These are phyloP conservation scores for Metschnikowia gelsemii DNA, from an alignment of 805 yeast genomes.

Conservation along the genomic window DNA sequence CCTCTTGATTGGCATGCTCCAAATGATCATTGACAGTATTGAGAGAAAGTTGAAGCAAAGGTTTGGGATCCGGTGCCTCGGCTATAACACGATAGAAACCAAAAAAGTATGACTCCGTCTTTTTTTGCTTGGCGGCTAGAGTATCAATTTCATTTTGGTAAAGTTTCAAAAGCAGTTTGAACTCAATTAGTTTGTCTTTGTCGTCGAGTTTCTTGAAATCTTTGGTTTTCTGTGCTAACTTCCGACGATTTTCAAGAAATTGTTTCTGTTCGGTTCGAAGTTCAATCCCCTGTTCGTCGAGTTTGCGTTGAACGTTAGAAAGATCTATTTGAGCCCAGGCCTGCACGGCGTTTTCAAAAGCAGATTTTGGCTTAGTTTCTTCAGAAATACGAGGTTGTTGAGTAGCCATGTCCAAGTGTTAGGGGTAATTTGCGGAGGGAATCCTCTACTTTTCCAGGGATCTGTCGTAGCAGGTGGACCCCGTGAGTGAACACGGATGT, in stretches of 20 bases:
- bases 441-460: background rate
- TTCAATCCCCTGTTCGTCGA: constrained; percentile 73
- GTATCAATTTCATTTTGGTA: constrained; percentile 89
- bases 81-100: constrained; percentile 72
- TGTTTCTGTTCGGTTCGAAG: constrained; percentile 67
- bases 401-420: constrained; percentile 3
- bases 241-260: constrained; percentile 70
- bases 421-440: no score
- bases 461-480: background rate
- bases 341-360: constrained; percentile 49
- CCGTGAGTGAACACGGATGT: background rate
- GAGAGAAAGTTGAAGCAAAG: constrained; percentile 67
- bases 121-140: constrained; percentile 73
- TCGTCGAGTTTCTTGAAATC: constrained; percentile 72
- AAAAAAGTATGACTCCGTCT: constrained; percentile 70
- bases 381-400: background rate
- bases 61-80: constrained; percentile 92
- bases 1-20: constrained; percentile 51
- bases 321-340: constrained; percentile 77
- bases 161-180: constrained; percentile 65
- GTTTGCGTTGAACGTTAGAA: constrained; percentile 62
- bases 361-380: constrained; percentile 8
- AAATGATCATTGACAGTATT: constrained; percentile 57
- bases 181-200: constrained; percentile 60
- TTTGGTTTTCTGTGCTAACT: constrained; percentile 81